Evolutionary conservation across 1,139 yeast species (phyloP).

Genomic region (Magnusiomyces suaveolens): DNA sequence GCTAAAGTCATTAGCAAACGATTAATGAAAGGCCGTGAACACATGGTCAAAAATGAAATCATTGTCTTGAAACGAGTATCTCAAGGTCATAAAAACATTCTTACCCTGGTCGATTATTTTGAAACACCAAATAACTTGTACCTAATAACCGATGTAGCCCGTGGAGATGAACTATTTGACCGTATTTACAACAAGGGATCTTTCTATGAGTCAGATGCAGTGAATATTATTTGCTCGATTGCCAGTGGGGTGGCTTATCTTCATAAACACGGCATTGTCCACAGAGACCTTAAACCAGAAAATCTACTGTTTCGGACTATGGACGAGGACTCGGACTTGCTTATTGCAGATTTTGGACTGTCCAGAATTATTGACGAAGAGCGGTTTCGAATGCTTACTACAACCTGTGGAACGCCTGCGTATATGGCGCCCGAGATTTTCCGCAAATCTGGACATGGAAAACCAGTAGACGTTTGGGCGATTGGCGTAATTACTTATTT

Average conservation of each 20-base stretch:
- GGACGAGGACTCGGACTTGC: slow-evolving; percentile 40
- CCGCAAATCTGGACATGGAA: slow-evolving; percentile 45
- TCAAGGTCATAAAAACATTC: slow-evolving; percentile 47
- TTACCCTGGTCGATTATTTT: slow-evolving; percentile 59
- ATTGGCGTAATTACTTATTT: slow-evolving; percentile 65
- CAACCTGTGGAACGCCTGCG: slow-evolving; percentile 57
- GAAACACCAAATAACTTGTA: slow-evolving; percentile 53
- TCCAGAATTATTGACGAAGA: slow-evolving; percentile 42
- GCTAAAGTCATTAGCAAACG: slow-evolving; percentile 37
- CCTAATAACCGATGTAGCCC: slow-evolving; percentile 57
- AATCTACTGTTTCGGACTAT: slow-evolving; percentile 53
- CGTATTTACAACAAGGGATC: slow-evolving; percentile 45
- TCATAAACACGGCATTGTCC: slow-evolving; percentile 73
- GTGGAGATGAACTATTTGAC: slow-evolving; percentile 63
- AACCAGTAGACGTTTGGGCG: slow-evolving; percentile 67
- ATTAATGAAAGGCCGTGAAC: slow-evolving; percentile 39
- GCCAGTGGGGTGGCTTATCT: slow-evolving; percentile 50
- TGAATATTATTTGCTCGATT: slow-evolving; percentile 41
- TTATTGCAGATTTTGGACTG: slow-evolving; percentile 68
- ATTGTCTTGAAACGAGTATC: slow-evolving; percentile 40
- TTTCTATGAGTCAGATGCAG: slow-evolving; percentile 44
- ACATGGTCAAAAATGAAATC: slow-evolving; percentile 48
- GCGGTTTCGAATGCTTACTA: slow-evolving; percentile 42
- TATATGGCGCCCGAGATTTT: slow-evolving; percentile 69
- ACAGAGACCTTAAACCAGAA: slow-evolving; percentile 90